These are phyloP conservation scores for Ilex aquifolium DNA, from an alignment of 257 asterid genomes.

Conservation along the genomic window DNA sequence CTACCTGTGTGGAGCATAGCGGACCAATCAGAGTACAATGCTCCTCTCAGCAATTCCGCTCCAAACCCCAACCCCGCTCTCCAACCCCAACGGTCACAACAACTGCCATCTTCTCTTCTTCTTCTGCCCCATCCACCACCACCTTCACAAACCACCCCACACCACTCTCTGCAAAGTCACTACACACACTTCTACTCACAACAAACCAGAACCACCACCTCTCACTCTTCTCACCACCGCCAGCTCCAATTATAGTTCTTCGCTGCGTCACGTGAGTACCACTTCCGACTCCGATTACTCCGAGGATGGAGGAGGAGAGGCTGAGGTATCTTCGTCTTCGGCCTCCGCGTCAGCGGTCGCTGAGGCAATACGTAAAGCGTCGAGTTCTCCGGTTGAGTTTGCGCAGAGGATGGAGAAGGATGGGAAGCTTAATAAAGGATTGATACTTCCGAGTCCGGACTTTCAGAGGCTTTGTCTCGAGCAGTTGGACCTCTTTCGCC, in stretches of 20 bases:
- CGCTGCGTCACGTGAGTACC: slow-evolving; percentile 48
- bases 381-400: slow-evolving; percentile 92
- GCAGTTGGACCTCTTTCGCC: slow-evolving; percentile 83
- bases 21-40: neutral
- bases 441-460: slow-evolving; percentile 84
- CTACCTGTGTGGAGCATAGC: neutral
- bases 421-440: slow-evolving; percentile 28
- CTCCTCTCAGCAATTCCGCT: slow-evolving; percentile 23
- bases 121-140: neutral
- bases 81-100: slow-evolving; percentile 8
- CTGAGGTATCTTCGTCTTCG: slow-evolving; percentile 46
- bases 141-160: slow-evolving; percentile 19
- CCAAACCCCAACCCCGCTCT: slow-evolving; percentile 28
- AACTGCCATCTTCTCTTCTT: no score
- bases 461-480: slow-evolving; percentile 78
- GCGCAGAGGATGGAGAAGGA: slow-evolving; percentile 58
- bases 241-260: slow-evolving; percentile 22
- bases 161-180: slow-evolving; percentile 39
- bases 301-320: slow-evolving; percentile 12
- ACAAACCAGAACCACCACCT: slow-evolving; percentile 21
- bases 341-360: slow-evolving; percentile 60
- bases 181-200: neutral
- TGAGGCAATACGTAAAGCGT: slow-evolving; percentile 57
- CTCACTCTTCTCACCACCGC: slow-evolving; percentile 35
- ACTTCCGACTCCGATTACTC: slow-evolving; percentile 25